Conservation (phyloP, 768 basidiomycete genomes). For the Naganishia antarctica region DNA sequence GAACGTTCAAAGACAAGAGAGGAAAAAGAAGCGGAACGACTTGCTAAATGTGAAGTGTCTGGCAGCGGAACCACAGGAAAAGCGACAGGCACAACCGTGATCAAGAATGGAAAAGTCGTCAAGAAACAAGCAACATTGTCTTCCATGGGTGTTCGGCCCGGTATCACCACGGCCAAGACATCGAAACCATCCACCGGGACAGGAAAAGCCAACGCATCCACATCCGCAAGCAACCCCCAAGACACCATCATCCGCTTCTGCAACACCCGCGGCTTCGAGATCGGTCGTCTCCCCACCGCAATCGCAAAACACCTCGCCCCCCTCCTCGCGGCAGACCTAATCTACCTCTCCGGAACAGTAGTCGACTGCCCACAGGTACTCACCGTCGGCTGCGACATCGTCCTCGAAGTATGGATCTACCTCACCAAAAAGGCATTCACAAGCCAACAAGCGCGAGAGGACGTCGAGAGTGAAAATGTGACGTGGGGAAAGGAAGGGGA, state of each 20-base stretch:
- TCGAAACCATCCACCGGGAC: not conserved
- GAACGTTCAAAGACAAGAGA: conserved; percentile 36
- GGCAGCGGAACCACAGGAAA: conserved; percentile 24
- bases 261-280: conserved; percentile 25
- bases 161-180: conserved; percentile 20
- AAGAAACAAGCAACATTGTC: conserved; percentile 47
- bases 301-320: conserved; percentile 27
- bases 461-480: conserved; percentile 30
- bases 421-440: conserved; percentile 65
- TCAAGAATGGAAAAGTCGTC: conserved; percentile 44
- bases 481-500: conserved; percentile 71
- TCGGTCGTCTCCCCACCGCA: conserved; percentile 26
- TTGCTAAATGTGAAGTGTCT: conserved; percentile 23
- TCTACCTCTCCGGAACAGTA: conserved; percentile 65
- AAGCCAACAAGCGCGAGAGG: conserved; percentile 20
- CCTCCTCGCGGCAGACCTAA: conserved; percentile 52
- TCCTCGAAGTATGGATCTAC: conserved; percentile 70
- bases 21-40: conserved; percentile 31
- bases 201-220: conserved; percentile 21
- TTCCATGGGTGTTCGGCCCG: conserved; percentile 38
- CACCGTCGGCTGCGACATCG: conserved; percentile 68
- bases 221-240: conserved; percentile 38
- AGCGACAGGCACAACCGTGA: conserved; percentile 26
- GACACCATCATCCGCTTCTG: conserved; percentile 46
- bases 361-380: conserved; percentile 70